Base-by-base conservation (phyloP, 495 filamentous ascomycete species). In the Pyronema omphalodes region DNA sequence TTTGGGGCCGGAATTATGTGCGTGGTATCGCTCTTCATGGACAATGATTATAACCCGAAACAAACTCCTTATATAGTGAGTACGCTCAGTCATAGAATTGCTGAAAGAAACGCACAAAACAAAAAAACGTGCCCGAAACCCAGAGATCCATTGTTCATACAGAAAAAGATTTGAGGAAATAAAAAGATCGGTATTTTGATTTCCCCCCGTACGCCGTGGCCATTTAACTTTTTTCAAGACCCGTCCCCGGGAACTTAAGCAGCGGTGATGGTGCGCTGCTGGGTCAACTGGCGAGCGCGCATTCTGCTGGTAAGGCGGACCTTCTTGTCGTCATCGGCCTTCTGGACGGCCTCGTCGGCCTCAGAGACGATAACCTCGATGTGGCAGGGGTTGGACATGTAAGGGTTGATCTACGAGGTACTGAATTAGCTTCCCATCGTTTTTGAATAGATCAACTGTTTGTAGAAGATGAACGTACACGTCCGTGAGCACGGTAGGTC, bases 311-410 rank as follows among this genome's bases (percentile, higher is more conserved):
- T 84, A 65, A 98, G 73, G 65, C 78, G 80, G 56, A 67, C 64
- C 60, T 83, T 76, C 57, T 76, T 74, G 60, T 76, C 72, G 51
- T 74, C 75, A 60, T 79, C 75, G 39, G 76, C 78, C 77, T 95
- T 95, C 73, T 86, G 77, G 58, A 94, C 82, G 58, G 83, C 76
- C 77, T 99, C 91, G 66, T 87, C 80, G 53, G 77, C 85, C 77
- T 99, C 93, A 66, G 93, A 94, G 61, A 99, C 80, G 81, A 99
- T 96, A 56, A 96, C 74, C 76, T 99, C 91, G 73, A 99, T 91
- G 78, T 99, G 91, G 82, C 88, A 99, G 58, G 91, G 91, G 78
- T 94, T 93, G 54, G 86, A 94, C 93, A 96, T 95, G 79, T 95
- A 95, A 53, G 88, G 88, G 78, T 94, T 95, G 76, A 96, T 96